Conservation (phyloP, 768 basidiomycete species). For the Mycena amicta region DNA sequence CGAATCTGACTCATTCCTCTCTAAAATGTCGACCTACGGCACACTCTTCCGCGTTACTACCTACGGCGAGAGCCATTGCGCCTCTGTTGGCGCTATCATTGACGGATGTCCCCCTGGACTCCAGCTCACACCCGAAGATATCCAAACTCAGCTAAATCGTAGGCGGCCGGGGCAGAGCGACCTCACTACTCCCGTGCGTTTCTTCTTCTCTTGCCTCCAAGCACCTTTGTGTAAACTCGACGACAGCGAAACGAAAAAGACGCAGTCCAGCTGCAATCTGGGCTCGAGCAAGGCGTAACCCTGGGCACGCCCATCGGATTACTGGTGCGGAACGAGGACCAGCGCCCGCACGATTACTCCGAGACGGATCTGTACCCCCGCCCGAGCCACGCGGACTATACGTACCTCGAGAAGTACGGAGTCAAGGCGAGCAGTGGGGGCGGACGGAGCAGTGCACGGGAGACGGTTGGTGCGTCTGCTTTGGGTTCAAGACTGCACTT, state of each 20-base stretch:
- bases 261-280: constrained; percentile 89
- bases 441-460: constrained; percentile 91
- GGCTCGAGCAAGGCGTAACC: constrained; percentile 90
- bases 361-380: constrained; percentile 98
- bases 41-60: constrained; percentile 92
- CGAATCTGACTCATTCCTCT: background rate
- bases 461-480: constrained; percentile 79
- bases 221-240: too few species aligned
- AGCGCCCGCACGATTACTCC: constrained; percentile 96
- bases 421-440: constrained; percentile 97
- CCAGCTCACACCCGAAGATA: constrained; percentile 74
- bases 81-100: constrained; percentile 95
- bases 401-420: constrained; percentile 96
- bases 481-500: too few species aligned
- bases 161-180: constrained; percentile 95
- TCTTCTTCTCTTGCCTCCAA: constrained; percentile 4
- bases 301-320: constrained; percentile 97
- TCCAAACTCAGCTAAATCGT: constrained; percentile 89
- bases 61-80: constrained; percentile 97
- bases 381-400: constrained; percentile 97
- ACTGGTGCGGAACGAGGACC: constrained; percentile 97
- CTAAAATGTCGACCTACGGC: constrained; percentile 89
- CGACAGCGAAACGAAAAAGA: constrained; percentile 96
- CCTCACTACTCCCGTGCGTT: constrained; percentile 88
- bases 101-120: constrained; percentile 97